Base-by-base conservation (phyloP, 2,329 filamentous ascomycete genomes). In the Penicillium paneum region DNA sequence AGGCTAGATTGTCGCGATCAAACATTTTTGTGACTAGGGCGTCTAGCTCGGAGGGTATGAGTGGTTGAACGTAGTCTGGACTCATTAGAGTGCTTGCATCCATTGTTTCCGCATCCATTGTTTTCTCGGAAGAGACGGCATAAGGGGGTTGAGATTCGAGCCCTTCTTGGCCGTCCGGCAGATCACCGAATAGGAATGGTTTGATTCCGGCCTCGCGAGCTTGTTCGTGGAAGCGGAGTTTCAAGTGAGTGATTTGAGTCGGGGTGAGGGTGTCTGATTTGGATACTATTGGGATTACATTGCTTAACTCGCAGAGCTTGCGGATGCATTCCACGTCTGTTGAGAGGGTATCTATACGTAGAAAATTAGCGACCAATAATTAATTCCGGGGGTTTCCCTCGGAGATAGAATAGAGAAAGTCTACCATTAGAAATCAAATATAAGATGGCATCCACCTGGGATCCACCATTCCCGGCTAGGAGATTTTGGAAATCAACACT, bases 61-160 rank as follows among this genome's bases (percentile, higher is more conserved):
- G 79, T 1, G 93, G 93, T 57, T 90, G 87, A 13, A 94, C 78
- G 68, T 97, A 97, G 65, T 94, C 89, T 1, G 92, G 87, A 52
- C 87, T 91, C 93, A 97, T 97, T 17, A 97, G 81, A 0, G 96
- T 79, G 65, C 91, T 96, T 17, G 92, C 93, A 70, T 97, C 93
- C 87, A 97, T 95, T 40, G 82, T 85, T 36, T 96, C 90, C 56
- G 85, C 77, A 64, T 97, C 91, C 21, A 83, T 82, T 1, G 82
- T 83, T 24, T 83, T 79, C 12, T 83, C 83, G 19, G 89, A 94
- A 1, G 93, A 97, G 19, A 96, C 81, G 0, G 90, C 85, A 67
- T 90, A 95, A 3, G 87, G 84, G 55, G 76, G 76, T 12, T 71
- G 69, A 1, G 72, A 64, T n/a, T 62, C 61, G 10, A 65, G 52